A percentile compares a stretch with the other conserved stretches of the same genome.
phyloP scores from a whole-genome alignment of 306 rosid genomes.

The Cicer judaicum region DNA sequence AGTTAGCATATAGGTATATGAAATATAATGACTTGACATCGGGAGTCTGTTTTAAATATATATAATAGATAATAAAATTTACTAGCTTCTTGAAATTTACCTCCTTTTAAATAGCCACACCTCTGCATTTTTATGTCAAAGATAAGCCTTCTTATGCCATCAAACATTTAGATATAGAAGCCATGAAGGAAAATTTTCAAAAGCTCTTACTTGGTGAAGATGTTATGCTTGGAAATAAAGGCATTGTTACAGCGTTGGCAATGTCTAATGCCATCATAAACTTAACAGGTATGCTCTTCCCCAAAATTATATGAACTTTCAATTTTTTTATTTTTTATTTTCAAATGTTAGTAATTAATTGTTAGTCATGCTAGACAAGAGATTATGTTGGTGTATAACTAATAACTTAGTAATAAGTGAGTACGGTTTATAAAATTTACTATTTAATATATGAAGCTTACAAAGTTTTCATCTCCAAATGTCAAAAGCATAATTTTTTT shows the following conservation, averaged over 20 bases:
- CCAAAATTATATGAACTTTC: not conserved
- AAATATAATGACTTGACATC: no score
- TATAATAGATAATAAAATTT: no score
- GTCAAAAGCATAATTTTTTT: not conserved
- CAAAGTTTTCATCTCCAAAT: conserved; percentile 15
- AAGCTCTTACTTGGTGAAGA: conserved; percentile 90
- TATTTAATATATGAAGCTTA: not conserved
- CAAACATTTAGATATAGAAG: conserved; percentile 66
- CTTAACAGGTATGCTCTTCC: conserved; percentile 70
- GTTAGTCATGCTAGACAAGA: not conserved
- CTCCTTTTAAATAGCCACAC: no score
- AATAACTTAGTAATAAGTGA: no score
- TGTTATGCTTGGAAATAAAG: conserved; percentile 79
- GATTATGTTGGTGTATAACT: no score
- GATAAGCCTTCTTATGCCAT: conserved; percentile 62
- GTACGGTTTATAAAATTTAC: not conserved
- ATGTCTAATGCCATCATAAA: conserved; percentile 84
- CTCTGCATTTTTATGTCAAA: conserved; percentile 60
- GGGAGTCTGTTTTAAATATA: no score
- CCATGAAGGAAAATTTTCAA: conserved; percentile 87
- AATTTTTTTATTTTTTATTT: not conserved
- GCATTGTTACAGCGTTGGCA: conserved; percentile 75
- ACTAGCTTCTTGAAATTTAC: no score
- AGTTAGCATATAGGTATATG: no score
- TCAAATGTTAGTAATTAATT: no score